Base-by-base conservation (phyloP, 495 filamentous ascomycete genomes). In the Aspergillus mulundensis region DNA sequence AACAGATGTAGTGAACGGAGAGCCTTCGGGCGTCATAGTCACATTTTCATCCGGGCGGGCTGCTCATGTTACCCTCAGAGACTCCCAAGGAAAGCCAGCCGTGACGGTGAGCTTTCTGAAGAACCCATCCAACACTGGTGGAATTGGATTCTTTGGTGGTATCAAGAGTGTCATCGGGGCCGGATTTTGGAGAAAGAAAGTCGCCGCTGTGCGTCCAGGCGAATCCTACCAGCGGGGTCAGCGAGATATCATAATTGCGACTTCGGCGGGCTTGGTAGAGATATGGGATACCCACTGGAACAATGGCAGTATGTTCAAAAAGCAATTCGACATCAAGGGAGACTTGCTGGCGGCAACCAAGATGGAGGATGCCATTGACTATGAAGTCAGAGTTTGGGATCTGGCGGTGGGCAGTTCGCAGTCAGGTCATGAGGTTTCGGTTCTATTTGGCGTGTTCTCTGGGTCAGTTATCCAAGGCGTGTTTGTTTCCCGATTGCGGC, bases 231-330 rank as follows among this genome's bases (percentile, higher is more conserved):
- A 85, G 51, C 81, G 90, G 63, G 92, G 92, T 5, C 91, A 97
- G 70, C 84, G 92, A 63, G 87, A 92, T 61, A 79, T 95, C 21
- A 78, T 95, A 23, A 82, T 91, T 56, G 85, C 83, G 25, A 91
- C 90, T 11, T 78, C 83, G 5, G 82, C 83, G 40, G 91, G 90
- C 19, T 71, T 83, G 25, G 68, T 98, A 14, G 85, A 94, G 54
- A 79, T 85, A 11, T 98, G 94, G 94, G 87, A 89, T 64, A 78
- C 95, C 5, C 89, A 90, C 63, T 87, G 91, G 68, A 86, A 88
- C 34, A 91, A 91, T 24, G 87, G 80, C 18, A 79, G 82, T 53
- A 70, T 74, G 4, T 66, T 84, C 38, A 80, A 77, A 57, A 72
- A 69, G 46, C 78, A 84, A 46, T 69, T 76, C 20, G 78, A 84